Evolutionary conservation across 768 basidiomycete genomes (phyloP).

Genomic region (Russula vinacea): DNA sequence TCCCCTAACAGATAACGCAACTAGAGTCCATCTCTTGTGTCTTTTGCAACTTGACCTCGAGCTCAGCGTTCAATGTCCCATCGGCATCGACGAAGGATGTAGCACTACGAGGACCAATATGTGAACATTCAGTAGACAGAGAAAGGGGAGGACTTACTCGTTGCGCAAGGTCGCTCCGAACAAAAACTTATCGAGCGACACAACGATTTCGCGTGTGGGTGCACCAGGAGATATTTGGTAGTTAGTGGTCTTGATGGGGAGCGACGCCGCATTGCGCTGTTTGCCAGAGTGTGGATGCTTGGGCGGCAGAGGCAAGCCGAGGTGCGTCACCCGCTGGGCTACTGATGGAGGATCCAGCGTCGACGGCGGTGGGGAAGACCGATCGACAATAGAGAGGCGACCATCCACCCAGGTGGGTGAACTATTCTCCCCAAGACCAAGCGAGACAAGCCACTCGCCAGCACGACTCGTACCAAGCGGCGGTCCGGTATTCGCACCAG

Average conservation of each 20-base stretch:
- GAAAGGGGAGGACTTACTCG: conserved; percentile 13
- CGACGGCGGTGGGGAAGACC: conserved; percentile 1
- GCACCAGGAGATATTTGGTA: conserved; percentile 16
- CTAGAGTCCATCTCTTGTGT: not conserved
- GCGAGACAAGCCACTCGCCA: conserved; percentile 26
- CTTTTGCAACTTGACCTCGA: conserved; percentile 28
- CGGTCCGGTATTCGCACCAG: not conserved
- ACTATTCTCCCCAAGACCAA: conserved; percentile 22
- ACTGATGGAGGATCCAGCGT: not conserved
- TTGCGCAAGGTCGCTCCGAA: conserved; percentile 19
- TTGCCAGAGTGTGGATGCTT: conserved; percentile 8
- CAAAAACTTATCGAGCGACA: conserved; percentile 17
- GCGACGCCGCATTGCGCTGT: not conserved
- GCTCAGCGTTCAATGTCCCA: conserved; percentile 27
- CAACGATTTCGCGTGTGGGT: conserved; percentile 15
- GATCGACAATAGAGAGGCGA: conserved; percentile 17
- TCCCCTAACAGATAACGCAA: conserved; percentile 27
- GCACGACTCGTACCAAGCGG: not conserved
- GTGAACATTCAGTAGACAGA: not conserved
- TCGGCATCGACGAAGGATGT: conserved; percentile 21
- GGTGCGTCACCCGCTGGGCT: conserved; percentile 1
- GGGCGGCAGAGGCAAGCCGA: conserved; percentile 8
- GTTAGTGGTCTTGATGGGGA: conserved; percentile 12
- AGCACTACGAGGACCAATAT: conserved; percentile 2
- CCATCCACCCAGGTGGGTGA: conserved; percentile 23